Evolutionary conservation across 1,284 basidiomycete species (phyloP).

Genomic region (Pascua guehoae): DNA sequence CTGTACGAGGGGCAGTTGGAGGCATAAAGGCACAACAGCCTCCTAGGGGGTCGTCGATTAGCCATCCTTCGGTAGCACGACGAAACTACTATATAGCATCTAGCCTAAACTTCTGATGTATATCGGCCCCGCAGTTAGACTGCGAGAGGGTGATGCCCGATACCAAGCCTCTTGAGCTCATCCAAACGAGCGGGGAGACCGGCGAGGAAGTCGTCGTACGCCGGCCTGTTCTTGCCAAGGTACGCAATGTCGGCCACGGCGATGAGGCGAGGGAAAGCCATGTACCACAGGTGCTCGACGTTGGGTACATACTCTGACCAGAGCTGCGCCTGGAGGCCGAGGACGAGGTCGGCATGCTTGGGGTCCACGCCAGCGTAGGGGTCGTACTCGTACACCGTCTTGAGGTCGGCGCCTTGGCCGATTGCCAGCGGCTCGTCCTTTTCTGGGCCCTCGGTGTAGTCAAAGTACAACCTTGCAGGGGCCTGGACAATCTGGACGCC

Average conservation of each 20-base stretch:
- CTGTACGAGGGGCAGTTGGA: no score
- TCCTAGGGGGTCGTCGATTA: no score
- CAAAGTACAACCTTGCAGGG: constrained; percentile 16
- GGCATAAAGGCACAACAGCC: no score
- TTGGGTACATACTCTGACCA: constrained; percentile 20
- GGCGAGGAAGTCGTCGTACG: constrained; percentile 13
- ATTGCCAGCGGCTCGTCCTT: constrained; percentile 11
- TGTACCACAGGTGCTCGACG: constrained; percentile 17
- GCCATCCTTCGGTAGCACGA: no score
- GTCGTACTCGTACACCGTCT: constrained; percentile 14
- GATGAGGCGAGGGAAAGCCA: constrained; percentile 19
- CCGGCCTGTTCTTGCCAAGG: constrained; percentile 10
- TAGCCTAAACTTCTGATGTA: no score
- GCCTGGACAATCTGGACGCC: constrained; percentile 14
- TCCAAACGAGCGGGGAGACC: constrained; percentile 12
- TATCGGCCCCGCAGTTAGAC: background rate
- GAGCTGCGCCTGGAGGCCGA: constrained; percentile 18
- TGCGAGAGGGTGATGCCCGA: constrained; percentile 14
- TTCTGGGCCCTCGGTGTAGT: constrained; percentile 14
- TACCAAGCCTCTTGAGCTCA: constrained; percentile 15
- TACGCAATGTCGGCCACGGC: constrained; percentile 18
- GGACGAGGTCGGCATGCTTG: constrained; percentile 9
- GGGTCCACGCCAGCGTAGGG: constrained; percentile 8
- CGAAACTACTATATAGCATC: no score
- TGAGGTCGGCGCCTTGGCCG: constrained; percentile 11